These are phyloP conservation scores for Rhizophlyctis rosea DNA, from an alignment of 192 early-diverging fungal species.

Conservation along the genomic window DNA sequence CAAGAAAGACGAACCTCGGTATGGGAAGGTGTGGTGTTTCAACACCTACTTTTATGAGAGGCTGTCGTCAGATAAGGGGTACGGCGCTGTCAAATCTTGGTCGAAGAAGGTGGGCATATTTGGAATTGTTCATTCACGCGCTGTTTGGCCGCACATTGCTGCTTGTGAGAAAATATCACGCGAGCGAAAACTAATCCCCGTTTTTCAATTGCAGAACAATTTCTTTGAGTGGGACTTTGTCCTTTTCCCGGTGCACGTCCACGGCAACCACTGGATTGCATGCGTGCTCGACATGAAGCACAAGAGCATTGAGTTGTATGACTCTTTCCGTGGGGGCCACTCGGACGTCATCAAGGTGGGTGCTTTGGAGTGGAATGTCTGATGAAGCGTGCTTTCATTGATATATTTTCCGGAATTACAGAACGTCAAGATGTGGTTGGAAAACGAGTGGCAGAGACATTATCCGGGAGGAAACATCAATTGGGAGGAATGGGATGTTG, in stretches of 20 bases:
- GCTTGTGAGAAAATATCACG: neutral
- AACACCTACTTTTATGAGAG: conserved; percentile 89
- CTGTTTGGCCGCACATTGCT: conserved; percentile 13
- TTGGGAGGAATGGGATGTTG: no score
- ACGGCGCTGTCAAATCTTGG: conserved; percentile 73
- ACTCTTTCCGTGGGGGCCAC: conserved; percentile 73
- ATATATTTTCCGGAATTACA: no score
- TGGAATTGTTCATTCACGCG: conserved; percentile 5
- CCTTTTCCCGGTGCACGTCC: conserved; percentile 81
- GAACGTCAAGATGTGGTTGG: no score
- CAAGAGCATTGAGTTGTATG: conserved; percentile 75
- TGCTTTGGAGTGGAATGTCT: neutral
- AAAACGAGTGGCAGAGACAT: neutral
- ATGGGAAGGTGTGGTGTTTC: conserved; percentile 78
- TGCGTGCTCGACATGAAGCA: conserved; percentile 56
- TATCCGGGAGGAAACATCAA: no score
- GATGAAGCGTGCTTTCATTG: neutral
- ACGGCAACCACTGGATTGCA: conserved; percentile 70
- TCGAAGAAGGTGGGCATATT: conserved; percentile 54
- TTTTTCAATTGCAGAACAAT: conserved; percentile 40
- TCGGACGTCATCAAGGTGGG: conserved; percentile 43
- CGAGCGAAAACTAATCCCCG: conserved; percentile 12
- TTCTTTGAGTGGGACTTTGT: conserved; percentile 76
- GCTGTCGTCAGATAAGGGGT: conserved; percentile 67
- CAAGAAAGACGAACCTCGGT: conserved; percentile 28